A percentile compares a stretch with the other conserved stretches of the same genome.
Evolutionary conservation across 805 yeast species (phyloP).

Genomic region (Maudiozyma bulderi): DNA sequence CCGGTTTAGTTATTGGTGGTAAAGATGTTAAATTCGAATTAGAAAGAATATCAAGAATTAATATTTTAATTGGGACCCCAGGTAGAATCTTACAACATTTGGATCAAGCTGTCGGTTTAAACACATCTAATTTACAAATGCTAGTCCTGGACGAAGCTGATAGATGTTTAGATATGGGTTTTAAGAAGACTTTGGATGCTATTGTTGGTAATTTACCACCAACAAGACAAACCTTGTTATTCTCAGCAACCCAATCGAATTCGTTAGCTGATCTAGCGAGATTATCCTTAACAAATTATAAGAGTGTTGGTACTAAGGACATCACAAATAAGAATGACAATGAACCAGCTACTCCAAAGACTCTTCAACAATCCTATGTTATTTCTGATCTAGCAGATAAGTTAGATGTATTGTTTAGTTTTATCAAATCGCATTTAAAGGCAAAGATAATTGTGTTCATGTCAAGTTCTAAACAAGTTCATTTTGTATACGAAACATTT

Average conservation of each 20-base stretch:
- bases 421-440: conserved; percentile 73
- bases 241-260: conserved; percentile 85
- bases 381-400: conserved; percentile 68
- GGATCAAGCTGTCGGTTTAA: conserved; percentile 81
- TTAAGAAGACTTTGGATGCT: conserved; percentile 71
- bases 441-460: conserved; percentile 72
- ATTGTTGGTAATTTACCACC: conserved; percentile 71
- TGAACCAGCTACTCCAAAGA: conserved; percentile 62
- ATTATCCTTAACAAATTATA: conserved; percentile 38
- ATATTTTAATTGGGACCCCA: conserved; percentile 83
- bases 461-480: conserved; percentile 85
- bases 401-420: conserved; percentile 76
- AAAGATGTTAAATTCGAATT: conserved; percentile 75
- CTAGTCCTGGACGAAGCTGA: conserved; percentile 88
- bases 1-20: conserved; percentile 90
- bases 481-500: conserved; percentile 79
- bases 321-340: conserved; percentile 58
- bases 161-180: conserved; percentile 88
- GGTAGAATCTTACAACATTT: conserved; percentile 84
- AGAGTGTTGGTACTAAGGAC: conserved; percentile 34
- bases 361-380: conserved; percentile 76
- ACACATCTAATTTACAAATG: conserved; percentile 62
- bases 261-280: conserved; percentile 76
- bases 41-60: conserved; percentile 69
- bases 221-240: conserved; percentile 71